Evolutionary conservation across 129 eudicot genomes (phyloP).

Genomic region (Saussurea involucrata): DNA sequence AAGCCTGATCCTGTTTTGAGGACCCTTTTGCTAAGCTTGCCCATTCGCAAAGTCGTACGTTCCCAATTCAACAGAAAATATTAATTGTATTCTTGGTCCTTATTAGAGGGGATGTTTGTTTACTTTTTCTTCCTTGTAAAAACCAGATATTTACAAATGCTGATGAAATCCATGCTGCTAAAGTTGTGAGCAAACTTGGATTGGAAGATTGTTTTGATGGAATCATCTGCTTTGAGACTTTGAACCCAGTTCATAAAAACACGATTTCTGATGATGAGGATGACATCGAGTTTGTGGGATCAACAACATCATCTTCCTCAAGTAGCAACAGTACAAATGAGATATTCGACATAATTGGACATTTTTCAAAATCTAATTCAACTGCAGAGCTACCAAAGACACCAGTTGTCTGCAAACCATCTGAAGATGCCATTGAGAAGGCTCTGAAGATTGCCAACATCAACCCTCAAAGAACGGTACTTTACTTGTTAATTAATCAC

Average conservation of each 20-base stretch:
- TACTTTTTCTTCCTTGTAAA: not conserved
- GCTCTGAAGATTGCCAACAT: constrained; percentile 82
- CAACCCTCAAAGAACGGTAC: constrained; percentile 86
- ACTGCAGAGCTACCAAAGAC: constrained; percentile 59
- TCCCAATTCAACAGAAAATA: not conserved
- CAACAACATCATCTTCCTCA: constrained; percentile 14
- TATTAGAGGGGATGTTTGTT: not conserved
- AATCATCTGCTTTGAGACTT: constrained; percentile 82
- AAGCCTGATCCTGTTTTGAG: constrained; percentile 89
- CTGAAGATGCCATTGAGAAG: constrained; percentile 66
- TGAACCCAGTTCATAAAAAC: constrained; percentile 68
- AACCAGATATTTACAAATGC: constrained; percentile 87
- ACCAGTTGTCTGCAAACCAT: constrained; percentile 87
- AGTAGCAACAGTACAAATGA: constrained; percentile 8
- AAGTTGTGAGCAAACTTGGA: constrained; percentile 62
- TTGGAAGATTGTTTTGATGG: constrained; percentile 89
- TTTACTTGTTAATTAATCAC: not conserved
- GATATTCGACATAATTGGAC: constrained; percentile 71
- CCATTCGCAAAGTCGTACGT: constrained; percentile 85
- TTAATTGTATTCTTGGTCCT: not conserved
- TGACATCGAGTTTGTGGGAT: constrained; percentile 57
- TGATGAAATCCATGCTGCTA: constrained; percentile 69
- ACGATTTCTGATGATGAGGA: constrained; percentile 62
- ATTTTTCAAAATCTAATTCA: constrained; percentile 53
- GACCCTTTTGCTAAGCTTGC: constrained; percentile 72